Evolutionary conservation across 179 eudicot genomes (phyloP).

Genomic region (Spergularia azorica): DNA sequence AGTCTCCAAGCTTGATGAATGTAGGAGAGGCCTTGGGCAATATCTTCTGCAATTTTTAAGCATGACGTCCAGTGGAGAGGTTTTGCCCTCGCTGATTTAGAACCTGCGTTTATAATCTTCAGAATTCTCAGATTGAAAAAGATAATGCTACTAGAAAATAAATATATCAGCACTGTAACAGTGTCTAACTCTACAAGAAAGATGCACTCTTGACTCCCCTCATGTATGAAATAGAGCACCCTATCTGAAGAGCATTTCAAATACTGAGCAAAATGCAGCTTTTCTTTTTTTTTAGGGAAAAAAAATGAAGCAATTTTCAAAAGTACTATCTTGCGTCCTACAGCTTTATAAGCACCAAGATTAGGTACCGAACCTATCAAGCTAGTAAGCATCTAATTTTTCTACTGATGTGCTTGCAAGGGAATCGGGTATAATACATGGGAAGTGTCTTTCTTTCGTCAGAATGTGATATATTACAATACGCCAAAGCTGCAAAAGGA

Average conservation of each 20-base stretch:
- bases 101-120: constrained; percentile 26
- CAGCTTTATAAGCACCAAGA: not conserved
- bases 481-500: too few species aligned
- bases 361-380: not conserved
- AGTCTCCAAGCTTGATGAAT: constrained; percentile 54
- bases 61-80: constrained; percentile 71
- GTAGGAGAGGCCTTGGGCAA: constrained; percentile 61
- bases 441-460: too few species aligned
- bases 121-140: not conserved
- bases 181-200: too few species aligned
- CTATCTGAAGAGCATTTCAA: too few species aligned
- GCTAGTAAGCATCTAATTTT: not conserved
- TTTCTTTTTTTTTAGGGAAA: too few species aligned
- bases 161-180: not conserved
- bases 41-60: constrained; percentile 53
- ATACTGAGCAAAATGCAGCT: too few species aligned
- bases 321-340: not conserved
- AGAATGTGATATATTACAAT: too few species aligned
- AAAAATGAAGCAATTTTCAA: not conserved
- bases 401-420: too few species aligned
- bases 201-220: too few species aligned
- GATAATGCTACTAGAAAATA: not conserved
- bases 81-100: constrained; percentile 52
- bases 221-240: too few species aligned
- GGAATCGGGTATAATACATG: too few species aligned